Evolutionary conservation across 2,329 filamentous ascomycete species (phyloP), one percentile per base, ranked within the genome.

Genomic region (Epichloe baconii): DNA sequence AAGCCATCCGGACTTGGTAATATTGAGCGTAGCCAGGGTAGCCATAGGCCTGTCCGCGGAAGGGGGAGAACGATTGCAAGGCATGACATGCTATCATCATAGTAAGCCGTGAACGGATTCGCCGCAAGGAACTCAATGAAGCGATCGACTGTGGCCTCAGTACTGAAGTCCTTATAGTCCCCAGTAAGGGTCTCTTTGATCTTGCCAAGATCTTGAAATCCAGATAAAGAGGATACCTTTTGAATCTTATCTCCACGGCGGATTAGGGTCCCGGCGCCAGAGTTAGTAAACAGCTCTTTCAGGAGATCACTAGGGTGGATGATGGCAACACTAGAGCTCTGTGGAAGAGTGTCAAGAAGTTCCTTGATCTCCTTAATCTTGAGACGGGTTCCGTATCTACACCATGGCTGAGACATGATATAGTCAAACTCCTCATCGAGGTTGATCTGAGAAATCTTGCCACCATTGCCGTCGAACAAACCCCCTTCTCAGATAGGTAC

Each of bases 311-410:
- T 89, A 2, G 93, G 91, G 70, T 97, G 90, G 60, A 97, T 98
- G 62, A 98, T 97, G 55, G 93, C 93, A 47, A 98, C 91, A 61
- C 88, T 95, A 17, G 91, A 96, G 52, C 87, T 91, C 60, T 88
- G 84, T 48, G 93, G 93, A 17, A 98, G 80, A 47, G 86, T 84
- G 59, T 88, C 87, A 49, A 98, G 74, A 31, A 98, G 78, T 53
- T 95, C 89, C 76, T 95, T 95, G 71, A 95, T 94, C 72, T 98
- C 89, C 71, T 86, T 88, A 68, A 98, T 97, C 82, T 98, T 98
- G 57, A 97, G 77, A 56, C 90, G 81, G 38, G 91, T 97, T 56
- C 93, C 93, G 65, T 93, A 94, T 64, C 88, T 83, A 68, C 94
- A 93, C 93, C 91, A 98, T 60, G 86, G 82, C 71, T 96, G 88